A percentile compares a stretch with the other conserved stretches of the same genome.
Conservation (phyloP, 345 rosid species). For the Lepidium africanum region DNA sequence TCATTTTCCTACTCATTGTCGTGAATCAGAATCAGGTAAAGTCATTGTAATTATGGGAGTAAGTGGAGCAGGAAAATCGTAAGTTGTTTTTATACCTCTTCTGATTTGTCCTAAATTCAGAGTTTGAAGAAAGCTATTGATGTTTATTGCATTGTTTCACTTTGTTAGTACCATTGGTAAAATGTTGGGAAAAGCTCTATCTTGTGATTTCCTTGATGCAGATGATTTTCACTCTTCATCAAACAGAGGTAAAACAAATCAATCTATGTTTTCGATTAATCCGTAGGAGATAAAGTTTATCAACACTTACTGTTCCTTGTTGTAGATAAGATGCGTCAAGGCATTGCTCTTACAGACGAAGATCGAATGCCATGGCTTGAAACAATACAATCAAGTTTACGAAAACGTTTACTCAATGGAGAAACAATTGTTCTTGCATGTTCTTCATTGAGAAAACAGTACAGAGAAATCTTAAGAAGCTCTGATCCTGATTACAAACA, state of each 20-base stretch:
- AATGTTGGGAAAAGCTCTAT: conserved; percentile 45
- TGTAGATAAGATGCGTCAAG: conserved; percentile 67
- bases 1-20: background rate
- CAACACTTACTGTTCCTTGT: background rate
- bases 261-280: background rate
- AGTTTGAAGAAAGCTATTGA: background rate
- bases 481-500: conserved; percentile 44
- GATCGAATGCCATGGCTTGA: conserved; percentile 87
- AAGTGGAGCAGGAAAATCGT: conserved; percentile 76
- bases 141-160: background rate
- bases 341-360: conserved; percentile 66
- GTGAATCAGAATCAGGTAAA: conserved; percentile 24
- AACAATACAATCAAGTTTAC: conserved; percentile 38
- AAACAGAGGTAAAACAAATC: conserved; percentile 52
- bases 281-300: background rate
- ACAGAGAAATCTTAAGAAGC: conserved; percentile 68
- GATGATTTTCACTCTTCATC: conserved; percentile 76
- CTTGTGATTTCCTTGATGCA: conserved; percentile 66
- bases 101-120: background rate
- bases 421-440: conserved; percentile 55
- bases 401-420: conserved; percentile 28
- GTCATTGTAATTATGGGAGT: conserved; percentile 72
- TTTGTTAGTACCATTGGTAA: conserved; percentile 60
- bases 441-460: conserved; percentile 57
- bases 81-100: conserved; percentile 10